A percentile compares a stretch with the other conserved stretches of the same genome.
Conservation (phyloP, 495 filamentous ascomycete genomes). For the Rostrohypoxylon terebratum region DNA sequence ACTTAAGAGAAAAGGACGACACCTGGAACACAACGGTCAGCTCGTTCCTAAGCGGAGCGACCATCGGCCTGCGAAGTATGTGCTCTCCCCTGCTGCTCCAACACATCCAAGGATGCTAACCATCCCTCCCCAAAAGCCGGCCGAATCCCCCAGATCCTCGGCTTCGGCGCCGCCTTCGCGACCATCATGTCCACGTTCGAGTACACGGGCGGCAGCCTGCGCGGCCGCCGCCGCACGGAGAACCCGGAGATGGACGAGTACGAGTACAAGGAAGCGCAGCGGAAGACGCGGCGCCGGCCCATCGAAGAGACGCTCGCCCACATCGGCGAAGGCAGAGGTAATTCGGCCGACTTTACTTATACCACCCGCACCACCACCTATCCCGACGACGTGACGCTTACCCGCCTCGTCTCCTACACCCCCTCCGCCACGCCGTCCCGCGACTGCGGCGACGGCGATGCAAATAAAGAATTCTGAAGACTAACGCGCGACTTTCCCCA, state of each 20-base stretch:
- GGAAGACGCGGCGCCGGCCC: constrained; percentile 78
- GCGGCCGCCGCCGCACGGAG: constrained; percentile 58
- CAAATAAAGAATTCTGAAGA: not conserved
- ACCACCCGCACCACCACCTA: not conserved
- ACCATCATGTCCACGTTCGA: constrained; percentile 75
- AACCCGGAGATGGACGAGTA: constrained; percentile 79
- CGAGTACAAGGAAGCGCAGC: constrained; percentile 78
- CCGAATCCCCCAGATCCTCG: constrained; percentile 81
- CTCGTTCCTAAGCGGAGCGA: constrained; percentile 55
- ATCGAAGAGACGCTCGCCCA: constrained; percentile 84
- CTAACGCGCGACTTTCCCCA: constrained; percentile 36
- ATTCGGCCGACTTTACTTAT: constrained; percentile 38
- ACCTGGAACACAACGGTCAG: constrained; percentile 54
- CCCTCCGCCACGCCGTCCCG: not conserved
- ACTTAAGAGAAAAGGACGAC: constrained; percentile 61
- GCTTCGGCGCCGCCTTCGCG: constrained; percentile 75
- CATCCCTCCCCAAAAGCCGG: constrained; percentile 63
- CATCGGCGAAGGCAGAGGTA: constrained; percentile 92
- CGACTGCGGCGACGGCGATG: not conserved
- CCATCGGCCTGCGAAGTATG: constrained; percentile 55
- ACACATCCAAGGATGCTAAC: not conserved
- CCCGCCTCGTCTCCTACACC: not conserved
- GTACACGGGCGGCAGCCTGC: constrained; percentile 79
- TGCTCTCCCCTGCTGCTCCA: not conserved
- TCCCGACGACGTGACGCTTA: not conserved